Percentiles rank a stretch among this genome's conserved stretches.
phyloP scores from a whole-genome alignment of 2,329 filamentous ascomycete genomes.

The Exophiala sp. region DNA sequence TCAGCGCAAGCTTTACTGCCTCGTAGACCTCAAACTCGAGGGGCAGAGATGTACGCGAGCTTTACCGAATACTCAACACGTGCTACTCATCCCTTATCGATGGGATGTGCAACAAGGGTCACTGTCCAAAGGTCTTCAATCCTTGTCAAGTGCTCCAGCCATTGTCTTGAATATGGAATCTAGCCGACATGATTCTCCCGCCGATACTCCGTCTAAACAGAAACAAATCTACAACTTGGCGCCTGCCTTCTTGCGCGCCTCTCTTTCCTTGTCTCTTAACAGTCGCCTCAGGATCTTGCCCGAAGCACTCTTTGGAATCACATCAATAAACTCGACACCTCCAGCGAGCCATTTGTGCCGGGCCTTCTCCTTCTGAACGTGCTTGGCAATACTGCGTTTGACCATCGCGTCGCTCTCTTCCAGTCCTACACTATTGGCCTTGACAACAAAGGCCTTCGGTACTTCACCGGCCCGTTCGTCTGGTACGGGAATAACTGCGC shows the following conservation, averaged over 20 bases:
- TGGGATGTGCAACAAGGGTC: too few relatives aligned
- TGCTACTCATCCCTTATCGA: too few relatives aligned
- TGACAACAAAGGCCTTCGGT: constrained; percentile 63
- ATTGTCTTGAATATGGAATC: too few relatives aligned
- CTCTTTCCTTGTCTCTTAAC: constrained; percentile 71
- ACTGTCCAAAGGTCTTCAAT: neutral
- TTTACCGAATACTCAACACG: too few relatives aligned
- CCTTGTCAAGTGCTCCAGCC: neutral
- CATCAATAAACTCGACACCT: constrained; percentile 56
- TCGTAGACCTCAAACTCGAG: too few relatives aligned
- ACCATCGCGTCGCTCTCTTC: constrained; percentile 52
- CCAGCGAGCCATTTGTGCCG: constrained; percentile 62
- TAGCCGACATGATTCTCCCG: too few relatives aligned
- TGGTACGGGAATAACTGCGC: constrained; percentile 71
- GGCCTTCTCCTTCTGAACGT: constrained; percentile 60
- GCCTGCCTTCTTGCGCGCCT: constrained; percentile 60
- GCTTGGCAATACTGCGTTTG: constrained; percentile 52
- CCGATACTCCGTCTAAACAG: neutral
- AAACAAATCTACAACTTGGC: constrained; percentile 58
- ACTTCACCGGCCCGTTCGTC: constrained; percentile 60
- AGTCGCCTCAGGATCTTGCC: constrained; percentile 63
- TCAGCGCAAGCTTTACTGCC: too few relatives aligned
- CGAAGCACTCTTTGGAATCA: constrained; percentile 59
- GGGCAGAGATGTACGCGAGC: too few relatives aligned
- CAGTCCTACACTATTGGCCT: constrained; percentile 49